Base-by-base conservation (phyloP, 1,284 basidiomycete genomes). In the Ceratobasidium sp. region DNA sequence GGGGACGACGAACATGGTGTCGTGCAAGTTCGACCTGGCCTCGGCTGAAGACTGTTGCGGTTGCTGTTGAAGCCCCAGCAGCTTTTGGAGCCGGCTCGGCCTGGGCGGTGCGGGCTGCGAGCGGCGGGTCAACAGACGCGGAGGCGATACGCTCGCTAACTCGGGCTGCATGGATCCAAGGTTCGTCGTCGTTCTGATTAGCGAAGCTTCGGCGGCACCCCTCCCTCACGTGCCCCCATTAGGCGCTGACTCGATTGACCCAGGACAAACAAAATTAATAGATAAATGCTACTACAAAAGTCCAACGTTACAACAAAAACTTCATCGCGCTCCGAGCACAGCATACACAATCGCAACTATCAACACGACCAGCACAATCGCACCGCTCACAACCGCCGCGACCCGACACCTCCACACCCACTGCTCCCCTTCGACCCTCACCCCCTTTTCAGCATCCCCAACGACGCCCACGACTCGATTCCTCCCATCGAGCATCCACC, bases 1-100 rank as follows among this genome's bases (percentile, higher is more conserved):
- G 26, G 71, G 60, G 9, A 75, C 71, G 33, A 75, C 60, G 46
- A 63, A 75, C 71, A 75, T 63, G 26, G 71, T 75, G 39, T 75
- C 71, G 53, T 75, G 71, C 44, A 75, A 39, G 60, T 75, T 58
- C n/a, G 58, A 63, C 2, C 71, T 58, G 49, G 33, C 39, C 20
- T 55, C 60, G 42, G 26, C 23, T 13, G 40, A 9, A 12, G 51
- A 33, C 33, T 33, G 33, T 33, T 33, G 33, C 4, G 33, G 33
- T 33, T 33, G 33, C 33, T 33, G 55, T 23, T 63, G 58, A 4
- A 75, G 60, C 10, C 71, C 71, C 18, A 75, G 71, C 46, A 75
- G 23, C 12, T 39, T 63, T 5, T 58, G 71, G 39, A 75, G 40
- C 13, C 71, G 71, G 58, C 58, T 63, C 7, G 26, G 26, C 42